Conservation (phyloP, 805 yeast genomes). For the Lachancea nothofagi region DNA sequence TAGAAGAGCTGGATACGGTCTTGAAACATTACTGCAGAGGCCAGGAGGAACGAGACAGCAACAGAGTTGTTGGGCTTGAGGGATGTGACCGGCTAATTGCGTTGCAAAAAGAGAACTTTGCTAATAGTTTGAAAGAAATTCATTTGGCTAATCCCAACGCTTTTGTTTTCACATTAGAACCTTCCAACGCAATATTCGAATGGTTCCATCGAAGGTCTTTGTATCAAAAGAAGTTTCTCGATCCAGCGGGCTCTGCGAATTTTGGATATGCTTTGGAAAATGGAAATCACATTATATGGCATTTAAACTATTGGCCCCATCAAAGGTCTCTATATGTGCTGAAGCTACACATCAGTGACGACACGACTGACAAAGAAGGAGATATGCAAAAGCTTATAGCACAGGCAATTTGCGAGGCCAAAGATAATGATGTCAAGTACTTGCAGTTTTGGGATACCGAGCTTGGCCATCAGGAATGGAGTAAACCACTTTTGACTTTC, state of each 20-base stretch:
- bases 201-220: slow-evolving; percentile 42
- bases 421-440: slow-evolving; percentile 21
- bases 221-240: slow-evolving; percentile 24
- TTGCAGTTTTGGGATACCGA: slow-evolving; percentile 40
- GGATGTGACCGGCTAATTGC: slow-evolving; percentile 31
- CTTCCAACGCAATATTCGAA: slow-evolving; percentile 34
- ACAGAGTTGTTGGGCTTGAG: slow-evolving; percentile 29
- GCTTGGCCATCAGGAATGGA: slow-evolving; percentile 25
- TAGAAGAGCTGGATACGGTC: slow-evolving; percentile 24
- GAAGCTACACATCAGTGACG: slow-evolving; percentile 20
- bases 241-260: slow-evolving; percentile 10
- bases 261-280: slow-evolving; percentile 32
- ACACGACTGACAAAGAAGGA: slow-evolving; percentile 12
- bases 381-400: slow-evolving; percentile 28
- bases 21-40: slow-evolving; percentile 15
- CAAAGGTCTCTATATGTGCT: slow-evolving; percentile 28
- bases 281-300: slow-evolving; percentile 40
- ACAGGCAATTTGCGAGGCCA: slow-evolving; percentile 35
- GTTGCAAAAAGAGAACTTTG: slow-evolving; percentile 22
- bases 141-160: slow-evolving; percentile 19
- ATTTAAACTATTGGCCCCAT: slow-evolving; percentile 36
- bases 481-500: slow-evolving; percentile 16
- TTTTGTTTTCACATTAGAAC: slow-evolving; percentile 33
- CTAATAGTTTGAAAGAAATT: slow-evolving; percentile 17
- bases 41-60: slow-evolving; percentile 8